phyloP scores from a whole-genome alignment of 2,329 filamentous ascomycete genomes.

The Coniochaeta hoffmannii region DNA sequence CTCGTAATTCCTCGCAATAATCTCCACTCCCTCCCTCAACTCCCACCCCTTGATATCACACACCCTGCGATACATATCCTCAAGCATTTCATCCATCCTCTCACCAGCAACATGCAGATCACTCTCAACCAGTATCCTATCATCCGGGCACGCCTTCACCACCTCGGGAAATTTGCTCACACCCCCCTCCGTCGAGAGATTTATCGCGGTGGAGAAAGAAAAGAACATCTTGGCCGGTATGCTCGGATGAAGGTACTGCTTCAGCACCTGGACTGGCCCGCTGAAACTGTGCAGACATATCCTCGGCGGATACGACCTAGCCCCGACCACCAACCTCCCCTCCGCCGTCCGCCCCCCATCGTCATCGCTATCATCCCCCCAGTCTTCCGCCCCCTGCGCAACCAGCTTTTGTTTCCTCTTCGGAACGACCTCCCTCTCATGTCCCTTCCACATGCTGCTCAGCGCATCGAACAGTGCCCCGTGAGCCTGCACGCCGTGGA shows the following conservation, averaged over 20 bases:
- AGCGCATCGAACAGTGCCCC: conserved; percentile 62
- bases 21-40: conserved; percentile 61
- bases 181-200: conserved; percentile 51
- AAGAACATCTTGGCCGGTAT: conserved; percentile 77
- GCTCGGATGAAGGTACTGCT: conserved; percentile 66
- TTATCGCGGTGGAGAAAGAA: conserved; percentile 81
- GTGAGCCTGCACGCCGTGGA: conserved; percentile 72
- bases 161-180: conserved; percentile 51
- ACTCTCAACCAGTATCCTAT: conserved; percentile 79
- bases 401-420: conserved; percentile 48
- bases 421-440: conserved; percentile 55
- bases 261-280: conserved; percentile 65
- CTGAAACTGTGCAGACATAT: conserved; percentile 95
- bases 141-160: conserved; percentile 66
- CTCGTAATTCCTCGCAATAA: conserved; percentile 67
- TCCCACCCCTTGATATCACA: conserved; percentile 74
- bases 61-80: conserved; percentile 67
- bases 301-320: conserved; percentile 70
- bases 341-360: conserved; percentile 16
- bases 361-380: conserved; percentile 27
- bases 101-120: conserved; percentile 79
- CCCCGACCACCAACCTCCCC: conserved; percentile 10
- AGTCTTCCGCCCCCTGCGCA: conserved; percentile 39
- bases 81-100: conserved; percentile 69
- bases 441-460: conserved; percentile 59